These are phyloP conservation scores for Diaporthe citrichinensis DNA, from an alignment of 2,329 filamentous ascomycete species.

Conservation along the genomic window DNA sequence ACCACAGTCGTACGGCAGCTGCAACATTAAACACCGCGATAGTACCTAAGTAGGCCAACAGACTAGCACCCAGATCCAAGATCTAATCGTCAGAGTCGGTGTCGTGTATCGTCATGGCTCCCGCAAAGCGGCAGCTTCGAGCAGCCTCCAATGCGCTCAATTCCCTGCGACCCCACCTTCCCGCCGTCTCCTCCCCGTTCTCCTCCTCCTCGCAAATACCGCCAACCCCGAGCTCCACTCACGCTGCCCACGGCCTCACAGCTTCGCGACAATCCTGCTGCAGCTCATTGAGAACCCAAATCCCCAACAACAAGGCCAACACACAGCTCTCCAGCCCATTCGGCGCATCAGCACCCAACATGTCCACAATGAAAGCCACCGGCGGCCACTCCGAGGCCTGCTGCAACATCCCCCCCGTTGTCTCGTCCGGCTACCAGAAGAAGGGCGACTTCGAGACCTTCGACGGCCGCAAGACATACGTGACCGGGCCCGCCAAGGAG, in stretches of 20 bases:
- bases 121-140: constrained; percentile 27
- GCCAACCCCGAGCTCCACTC: neutral
- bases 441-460: constrained; percentile 62
- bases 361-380: constrained; percentile 52
- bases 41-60: neutral
- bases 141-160: constrained; percentile 29
- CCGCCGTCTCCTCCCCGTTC: constrained; percentile 6
- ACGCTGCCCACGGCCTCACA: neutral
- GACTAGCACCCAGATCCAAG: constrained; percentile 6
- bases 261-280: constrained; percentile 21
- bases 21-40: neutral
- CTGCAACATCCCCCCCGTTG: constrained; percentile 63
- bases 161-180: constrained; percentile 24
- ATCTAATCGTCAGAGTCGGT: constrained; percentile 14
- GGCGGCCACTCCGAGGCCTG: constrained; percentile 57
- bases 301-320: neutral
- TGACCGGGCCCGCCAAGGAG: constrained; percentile 59
- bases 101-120: constrained; percentile 13
- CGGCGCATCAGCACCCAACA: constrained; percentile 45
- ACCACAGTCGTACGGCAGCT: neutral
- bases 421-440: constrained; percentile 57
- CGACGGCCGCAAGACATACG: constrained; percentile 63
- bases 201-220: neutral
- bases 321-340: neutral
- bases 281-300: constrained; percentile 5